Evolutionary conservation across 768 basidiomycete species (phyloP).

Genomic region (Hericium coralloides): DNA sequence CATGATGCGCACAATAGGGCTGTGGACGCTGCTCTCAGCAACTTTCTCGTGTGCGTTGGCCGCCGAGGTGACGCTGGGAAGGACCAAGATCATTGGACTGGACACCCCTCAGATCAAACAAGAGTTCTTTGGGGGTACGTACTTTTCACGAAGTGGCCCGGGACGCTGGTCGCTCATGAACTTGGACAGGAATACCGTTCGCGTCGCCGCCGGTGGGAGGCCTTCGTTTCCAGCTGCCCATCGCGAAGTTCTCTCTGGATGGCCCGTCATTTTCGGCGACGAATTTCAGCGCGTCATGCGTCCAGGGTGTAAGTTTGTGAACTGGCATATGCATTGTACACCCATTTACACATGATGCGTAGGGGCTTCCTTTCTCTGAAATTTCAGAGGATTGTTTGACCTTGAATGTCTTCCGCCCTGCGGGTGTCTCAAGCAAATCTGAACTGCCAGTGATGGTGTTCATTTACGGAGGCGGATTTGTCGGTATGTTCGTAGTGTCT

Average conservation of each 20-base stretch:
- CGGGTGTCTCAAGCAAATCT: not conserved
- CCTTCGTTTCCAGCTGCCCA: not conserved
- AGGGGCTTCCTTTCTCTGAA: not conserved
- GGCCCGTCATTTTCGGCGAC: not conserved
- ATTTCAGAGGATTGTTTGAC: not conserved
- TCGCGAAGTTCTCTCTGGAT: not conserved
- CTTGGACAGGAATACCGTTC: not conserved
- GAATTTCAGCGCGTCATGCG: not conserved
- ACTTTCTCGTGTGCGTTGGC: not conserved
- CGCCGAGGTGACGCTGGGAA: not conserved
- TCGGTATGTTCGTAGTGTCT: not conserved
- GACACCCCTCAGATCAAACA: not conserved
- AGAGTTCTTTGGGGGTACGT: not conserved
- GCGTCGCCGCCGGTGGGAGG: not conserved
- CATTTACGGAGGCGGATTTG: not conserved
- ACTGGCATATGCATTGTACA: not conserved
- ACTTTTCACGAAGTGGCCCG: not conserved
- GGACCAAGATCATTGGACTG: not conserved
- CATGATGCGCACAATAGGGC: too few relatives aligned
- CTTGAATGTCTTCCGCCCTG: not conserved
- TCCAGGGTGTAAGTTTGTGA: not conserved
- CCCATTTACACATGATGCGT: not conserved
- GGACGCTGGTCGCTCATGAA: too few relatives aligned
- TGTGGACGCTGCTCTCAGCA: too few relatives aligned
- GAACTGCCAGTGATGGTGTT: not conserved